Percentiles rank a stretch among this genome's conserved stretches.
Conservation (phyloP, 108 stramenopile genomes). For the Cyclotella choctawhatcheeana region DNA sequence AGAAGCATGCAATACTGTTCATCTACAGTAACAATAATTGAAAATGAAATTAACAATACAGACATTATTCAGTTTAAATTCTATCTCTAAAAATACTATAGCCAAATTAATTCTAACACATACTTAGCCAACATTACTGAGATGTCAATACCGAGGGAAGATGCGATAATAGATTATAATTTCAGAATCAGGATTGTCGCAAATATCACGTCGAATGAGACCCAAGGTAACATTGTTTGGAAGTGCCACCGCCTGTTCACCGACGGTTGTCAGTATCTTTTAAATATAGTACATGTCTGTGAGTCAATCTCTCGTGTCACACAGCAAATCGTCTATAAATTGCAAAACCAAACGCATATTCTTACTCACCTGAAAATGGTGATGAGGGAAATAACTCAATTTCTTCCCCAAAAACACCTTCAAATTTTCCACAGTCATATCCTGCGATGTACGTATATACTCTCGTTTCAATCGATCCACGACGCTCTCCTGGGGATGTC, state of each 20-base stretch:
- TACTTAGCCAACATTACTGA: background rate
- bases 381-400: constrained; percentile 32
- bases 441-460: constrained; percentile 45
- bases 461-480: constrained; percentile 54
- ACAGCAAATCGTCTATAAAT: too few species aligned
- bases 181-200: constrained; percentile 43
- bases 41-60: too few species aligned
- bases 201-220: constrained; percentile 43
- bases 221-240: constrained; percentile 39
- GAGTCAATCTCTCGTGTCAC: too few species aligned
- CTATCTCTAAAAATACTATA: too few species aligned
- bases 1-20: background rate
- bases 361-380: constrained; percentile 50
- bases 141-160: constrained; percentile 20
- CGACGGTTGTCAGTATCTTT: constrained; percentile 46
- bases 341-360: background rate
- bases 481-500: constrained; percentile 54
- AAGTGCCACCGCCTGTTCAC: constrained; percentile 33
- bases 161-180: constrained; percentile 48
- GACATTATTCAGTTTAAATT: too few species aligned
- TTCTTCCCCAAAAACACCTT: constrained; percentile 62
- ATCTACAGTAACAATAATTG: too few species aligned
- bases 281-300: background rate
- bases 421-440: constrained; percentile 45
- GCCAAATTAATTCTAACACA: background rate